Evolutionary conservation across 176 grass and related monocot genomes (phyloP), one percentile per base, ranked within the genome.

Genomic region (Rhipidocladum racemiflorum): DNA sequence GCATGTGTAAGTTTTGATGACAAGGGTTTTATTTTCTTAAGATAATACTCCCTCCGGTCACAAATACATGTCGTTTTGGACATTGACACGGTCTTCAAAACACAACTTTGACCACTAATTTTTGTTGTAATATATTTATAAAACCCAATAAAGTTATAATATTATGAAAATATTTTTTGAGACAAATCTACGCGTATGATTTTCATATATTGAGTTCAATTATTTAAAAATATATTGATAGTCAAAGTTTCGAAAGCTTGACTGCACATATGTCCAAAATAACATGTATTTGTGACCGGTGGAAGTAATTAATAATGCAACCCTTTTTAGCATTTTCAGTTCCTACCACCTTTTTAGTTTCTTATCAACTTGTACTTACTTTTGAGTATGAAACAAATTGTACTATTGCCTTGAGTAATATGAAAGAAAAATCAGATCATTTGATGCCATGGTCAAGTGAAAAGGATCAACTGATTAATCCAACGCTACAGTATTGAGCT

Each of bases 11-110:
- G 56, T 23, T 86, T 42, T 46, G 13, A 21, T 85, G 35, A 1
- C 11, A 72, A 72, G 12, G 28, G 30, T 74, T 66, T 74, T 35
- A 23, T 70, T 80, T 65, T 74, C 20, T 45, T 86, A 55, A 27
- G 8, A 74, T 65, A 68, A 42, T 73, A 9, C 39, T 9, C 39
- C 39, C 1, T 9, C 8, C 39, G 1, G 39, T 9, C 6, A 40
- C n/a, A n/a, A n/a, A 40, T 40, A 2, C 39, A 40, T 40, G 39
- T 9, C 39, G 1, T 40, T 40, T 40, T 40, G 39, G 39, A 40
- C 39, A 40, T 40, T 8, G 39, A 9, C 8, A 40, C 1, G 7
- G 0, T 40, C 39, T 40, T 1, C 0, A 40, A 40, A 40, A 40
- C 39, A 40, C 8, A 40, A 40, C 39, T 40, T 40, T 40, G 39